Conservation (phyloP, 345 rosid genomes). For the Zanthoxylum bungeanum region DNA sequence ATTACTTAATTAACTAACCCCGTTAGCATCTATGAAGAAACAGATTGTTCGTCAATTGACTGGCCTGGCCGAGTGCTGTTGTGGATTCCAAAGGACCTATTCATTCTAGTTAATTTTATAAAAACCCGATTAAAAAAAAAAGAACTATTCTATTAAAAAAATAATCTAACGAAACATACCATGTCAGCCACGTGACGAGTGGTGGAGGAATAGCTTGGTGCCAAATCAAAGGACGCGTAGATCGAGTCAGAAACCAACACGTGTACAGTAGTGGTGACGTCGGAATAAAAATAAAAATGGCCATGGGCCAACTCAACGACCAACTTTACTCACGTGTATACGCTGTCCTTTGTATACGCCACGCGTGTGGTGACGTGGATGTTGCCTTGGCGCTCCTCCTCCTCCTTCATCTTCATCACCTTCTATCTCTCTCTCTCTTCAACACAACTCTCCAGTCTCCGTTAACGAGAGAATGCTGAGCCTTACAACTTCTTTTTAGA, state of each 20-base stretch:
- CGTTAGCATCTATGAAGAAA: neutral
- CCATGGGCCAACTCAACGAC: slow-evolving; percentile 88
- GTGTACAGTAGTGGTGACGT: slow-evolving; percentile 55
- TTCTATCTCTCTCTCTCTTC: neutral
- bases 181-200: slow-evolving; percentile 91
- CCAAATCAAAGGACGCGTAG: slow-evolving; percentile 40
- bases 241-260: slow-evolving; percentile 45
- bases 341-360: slow-evolving; percentile 48
- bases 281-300: slow-evolving; percentile 52
- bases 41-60: neutral
- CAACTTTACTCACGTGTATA: slow-evolving; percentile 47
- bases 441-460: slow-evolving; percentile 15
- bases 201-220: slow-evolving; percentile 49
- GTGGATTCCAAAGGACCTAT: slow-evolving; percentile 45
- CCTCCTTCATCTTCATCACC: neutral
- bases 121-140: neutral
- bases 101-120: slow-evolving; percentile 33
- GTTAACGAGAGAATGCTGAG: slow-evolving; percentile 21
- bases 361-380: slow-evolving; percentile 88
- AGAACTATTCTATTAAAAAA: neutral
- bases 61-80: slow-evolving; percentile 13
- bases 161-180: slow-evolving; percentile 30
- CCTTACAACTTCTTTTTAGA: slow-evolving; percentile 8
- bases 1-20: too few species aligned
- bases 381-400: slow-evolving; percentile 62